A percentile compares a stretch with the other conserved stretches of the same genome.
Evolutionary conservation across 2,329 filamentous ascomycete genomes (phyloP).

Genomic region (Phyllosticta ampelicida): DNA sequence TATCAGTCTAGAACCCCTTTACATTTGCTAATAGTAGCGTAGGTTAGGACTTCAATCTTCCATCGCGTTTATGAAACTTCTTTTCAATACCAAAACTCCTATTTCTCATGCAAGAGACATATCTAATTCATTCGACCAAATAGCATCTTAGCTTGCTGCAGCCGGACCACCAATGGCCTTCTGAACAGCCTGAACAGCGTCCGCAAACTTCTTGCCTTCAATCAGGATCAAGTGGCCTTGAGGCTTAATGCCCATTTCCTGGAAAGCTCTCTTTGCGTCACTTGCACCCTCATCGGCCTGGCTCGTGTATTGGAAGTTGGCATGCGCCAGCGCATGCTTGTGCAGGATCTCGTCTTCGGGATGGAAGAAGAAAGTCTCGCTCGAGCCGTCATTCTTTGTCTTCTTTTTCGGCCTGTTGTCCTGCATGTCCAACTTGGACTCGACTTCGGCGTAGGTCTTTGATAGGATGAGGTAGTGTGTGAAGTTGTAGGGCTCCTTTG

Average conservation of each 20-base stretch:
- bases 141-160: background rate
- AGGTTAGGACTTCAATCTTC: background rate
- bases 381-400: slow-evolving; percentile 36
- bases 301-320: slow-evolving; percentile 68
- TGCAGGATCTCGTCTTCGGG: slow-evolving; percentile 88
- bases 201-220: slow-evolving; percentile 65
- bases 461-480: slow-evolving; percentile 86
- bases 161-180: slow-evolving; percentile 48
- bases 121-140: background rate
- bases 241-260: slow-evolving; percentile 80
- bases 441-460: slow-evolving; percentile 84
- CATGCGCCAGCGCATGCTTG: slow-evolving; percentile 58
- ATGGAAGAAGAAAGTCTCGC: slow-evolving; percentile 79
- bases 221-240: slow-evolving; percentile 79
- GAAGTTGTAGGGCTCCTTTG: slow-evolving; percentile 87
- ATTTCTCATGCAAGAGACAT: background rate
- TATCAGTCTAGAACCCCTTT: background rate
- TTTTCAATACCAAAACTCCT: background rate
- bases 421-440: slow-evolving; percentile 59
- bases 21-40: too few species aligned
- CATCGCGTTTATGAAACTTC: background rate
- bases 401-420: slow-evolving; percentile 32
- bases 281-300: slow-evolving; percentile 65
- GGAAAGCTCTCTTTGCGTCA: slow-evolving; percentile 89
- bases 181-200: slow-evolving; percentile 62